phyloP scores from a whole-genome alignment of 352 stramenopile species.

The Phytopythium ostracodes region DNA sequence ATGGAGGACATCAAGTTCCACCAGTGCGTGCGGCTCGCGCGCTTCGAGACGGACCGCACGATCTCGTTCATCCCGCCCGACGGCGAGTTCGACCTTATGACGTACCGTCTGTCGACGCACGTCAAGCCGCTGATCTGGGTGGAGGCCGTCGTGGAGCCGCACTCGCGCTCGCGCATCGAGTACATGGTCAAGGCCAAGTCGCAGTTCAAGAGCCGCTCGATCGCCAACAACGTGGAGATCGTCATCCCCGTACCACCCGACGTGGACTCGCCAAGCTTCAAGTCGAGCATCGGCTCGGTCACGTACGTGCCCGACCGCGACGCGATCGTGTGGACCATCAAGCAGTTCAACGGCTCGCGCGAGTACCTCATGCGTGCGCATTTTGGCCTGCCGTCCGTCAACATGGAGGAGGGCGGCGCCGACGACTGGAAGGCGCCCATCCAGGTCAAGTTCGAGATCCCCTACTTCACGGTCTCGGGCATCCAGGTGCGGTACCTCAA shows the following conservation, averaged over 20 bases:
- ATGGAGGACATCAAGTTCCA: slow-evolving; percentile 99
- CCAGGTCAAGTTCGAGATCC: slow-evolving; percentile 97
- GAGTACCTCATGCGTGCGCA: slow-evolving; percentile 99
- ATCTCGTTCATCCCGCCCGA: slow-evolving; percentile 99
- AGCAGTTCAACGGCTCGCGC: slow-evolving; percentile 97
- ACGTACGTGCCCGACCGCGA: slow-evolving; percentile 99
- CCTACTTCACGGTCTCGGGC: slow-evolving; percentile 94
- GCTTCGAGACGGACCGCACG: slow-evolving; percentile 99
- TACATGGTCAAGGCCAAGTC: slow-evolving; percentile 99
- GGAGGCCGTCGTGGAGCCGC: slow-evolving; percentile 97
- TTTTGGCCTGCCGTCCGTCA: slow-evolving; percentile 97
- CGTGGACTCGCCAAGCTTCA: slow-evolving; percentile 99
- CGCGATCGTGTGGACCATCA: slow-evolving; percentile 99
- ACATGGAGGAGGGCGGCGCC: slow-evolving; percentile 72
- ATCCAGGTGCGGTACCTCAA: slow-evolving; percentile 99
- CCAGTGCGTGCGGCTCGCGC: slow-evolving; percentile 97
- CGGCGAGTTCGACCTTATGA: slow-evolving; percentile 99
- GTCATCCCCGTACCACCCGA: slow-evolving; percentile 98
- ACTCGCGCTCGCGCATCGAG: slow-evolving; percentile 96
- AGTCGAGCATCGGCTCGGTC: slow-evolving; percentile 96
- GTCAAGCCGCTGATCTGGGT: slow-evolving; percentile 99
- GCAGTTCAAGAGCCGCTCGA: slow-evolving; percentile 98
- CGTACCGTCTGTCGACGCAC: slow-evolving; percentile 96
- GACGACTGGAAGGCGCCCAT: slow-evolving; percentile 91
- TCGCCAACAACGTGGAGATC: slow-evolving; percentile 99